These are phyloP conservation scores for Saitozyma sp. DNA, from an alignment of 768 basidiomycete species.

Conservation along the genomic window DNA sequence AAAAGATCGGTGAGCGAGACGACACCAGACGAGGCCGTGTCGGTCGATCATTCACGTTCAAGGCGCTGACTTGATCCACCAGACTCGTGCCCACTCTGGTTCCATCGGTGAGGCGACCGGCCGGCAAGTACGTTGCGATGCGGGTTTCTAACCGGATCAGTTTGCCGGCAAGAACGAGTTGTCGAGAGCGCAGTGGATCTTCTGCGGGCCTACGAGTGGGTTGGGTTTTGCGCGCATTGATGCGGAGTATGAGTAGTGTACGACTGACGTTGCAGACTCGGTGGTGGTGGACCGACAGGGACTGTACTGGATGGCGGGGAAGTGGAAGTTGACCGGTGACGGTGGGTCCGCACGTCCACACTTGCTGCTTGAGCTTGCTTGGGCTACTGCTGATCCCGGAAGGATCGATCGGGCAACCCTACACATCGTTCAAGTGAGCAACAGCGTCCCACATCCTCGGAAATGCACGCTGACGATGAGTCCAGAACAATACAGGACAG, in stretches of 20 bases:
- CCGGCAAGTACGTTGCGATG: not conserved
- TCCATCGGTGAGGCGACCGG: constrained; percentile 62
- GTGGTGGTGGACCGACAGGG: constrained; percentile 77
- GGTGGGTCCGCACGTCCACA: constrained; percentile 56
- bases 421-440: constrained; percentile 65
- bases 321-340: constrained; percentile 96
- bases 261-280: constrained; percentile 29
- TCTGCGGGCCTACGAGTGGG: constrained; percentile 74
- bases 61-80: constrained; percentile 11
- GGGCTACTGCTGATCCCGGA: not conserved
- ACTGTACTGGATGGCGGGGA: constrained; percentile 53
- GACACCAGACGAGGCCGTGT: not conserved
- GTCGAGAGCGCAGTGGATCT: constrained; percentile 64
- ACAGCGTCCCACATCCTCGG: not conserved
- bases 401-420: constrained; percentile 88
- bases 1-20: constrained; percentile 58
- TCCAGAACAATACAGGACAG: constrained; percentile 78
- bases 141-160: constrained; percentile 52
- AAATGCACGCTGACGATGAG: constrained; percentile 2
- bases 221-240: not conserved
- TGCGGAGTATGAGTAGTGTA: not conserved
- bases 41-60: not conserved
- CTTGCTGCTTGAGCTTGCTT: constrained; percentile 3
- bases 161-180: constrained; percentile 71
- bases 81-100: constrained; percentile 73